Percentiles rank a stretch among this genome's conserved stretches.
These are phyloP conservation scores for Trametes versicolor DNA, from an alignment of 1,284 basidiomycete species.

Conservation along the genomic window DNA sequence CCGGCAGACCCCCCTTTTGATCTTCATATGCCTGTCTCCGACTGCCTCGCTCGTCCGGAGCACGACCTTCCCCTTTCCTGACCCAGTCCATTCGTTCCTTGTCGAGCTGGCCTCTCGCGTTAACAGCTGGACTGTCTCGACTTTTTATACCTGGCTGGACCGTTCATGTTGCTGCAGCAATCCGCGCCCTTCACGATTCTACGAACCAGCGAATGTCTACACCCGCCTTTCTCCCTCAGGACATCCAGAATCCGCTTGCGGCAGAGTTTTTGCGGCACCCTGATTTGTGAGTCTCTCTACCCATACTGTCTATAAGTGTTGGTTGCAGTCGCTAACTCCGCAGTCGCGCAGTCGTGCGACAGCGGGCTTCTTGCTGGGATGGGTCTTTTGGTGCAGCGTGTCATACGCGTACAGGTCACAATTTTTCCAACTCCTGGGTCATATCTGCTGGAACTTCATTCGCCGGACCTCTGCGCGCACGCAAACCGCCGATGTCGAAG, in stretches of 20 bases:
- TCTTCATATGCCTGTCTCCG: constrained; percentile 19
- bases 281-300: constrained; percentile 43
- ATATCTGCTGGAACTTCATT: constrained; percentile 28
- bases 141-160: constrained; percentile 27
- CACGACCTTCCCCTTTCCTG: constrained; percentile 10
- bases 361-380: constrained; percentile 59
- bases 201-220: constrained; percentile 28
- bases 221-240: constrained; percentile 11
- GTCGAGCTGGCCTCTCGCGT: constrained; percentile 35
- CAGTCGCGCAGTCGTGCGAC: constrained; percentile 50
- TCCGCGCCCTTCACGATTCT: constrained; percentile 11
- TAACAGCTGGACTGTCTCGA: constrained; percentile 34
- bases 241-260: constrained; percentile 29
- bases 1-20: constrained; percentile 14
- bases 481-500: constrained; percentile 25
- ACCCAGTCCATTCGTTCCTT: constrained; percentile 24
- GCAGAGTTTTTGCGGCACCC: constrained; percentile 37
- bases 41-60: constrained; percentile 14
- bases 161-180: constrained; percentile 27
- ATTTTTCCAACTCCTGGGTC: constrained; percentile 35
- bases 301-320: constrained; percentile 12
- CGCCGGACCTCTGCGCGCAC: constrained; percentile 1
- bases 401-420: constrained; percentile 46
- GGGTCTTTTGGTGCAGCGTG: constrained; percentile 57
- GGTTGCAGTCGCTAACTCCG: constrained; percentile 6